phyloP scores from a whole-genome alignment of 1,284 basidiomycete species.

The Pyrrhoderma lamaoense region DNA sequence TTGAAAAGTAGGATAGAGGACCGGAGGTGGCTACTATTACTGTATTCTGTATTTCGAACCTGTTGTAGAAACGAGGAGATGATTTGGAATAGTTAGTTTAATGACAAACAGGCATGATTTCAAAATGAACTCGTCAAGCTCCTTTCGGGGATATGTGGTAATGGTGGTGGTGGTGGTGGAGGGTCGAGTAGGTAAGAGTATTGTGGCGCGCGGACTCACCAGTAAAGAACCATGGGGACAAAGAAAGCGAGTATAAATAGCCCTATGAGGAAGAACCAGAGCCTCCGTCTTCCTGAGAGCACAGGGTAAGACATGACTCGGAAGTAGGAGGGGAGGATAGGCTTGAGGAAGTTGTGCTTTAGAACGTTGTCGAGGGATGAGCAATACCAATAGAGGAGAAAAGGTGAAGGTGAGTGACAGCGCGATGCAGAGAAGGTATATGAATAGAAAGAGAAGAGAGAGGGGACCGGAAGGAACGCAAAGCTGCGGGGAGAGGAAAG shows the following conservation, averaged over 20 bases:
- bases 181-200: too few relatives aligned
- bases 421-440: constrained; percentile 42
- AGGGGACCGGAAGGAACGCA: neutral
- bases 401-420: constrained; percentile 37
- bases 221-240: constrained; percentile 11
- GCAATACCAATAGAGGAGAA: constrained; percentile 53
- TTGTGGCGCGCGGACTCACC: too few relatives aligned
- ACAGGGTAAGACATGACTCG: constrained; percentile 7
- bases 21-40: constrained; percentile 49
- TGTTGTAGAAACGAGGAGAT: constrained; percentile 7
- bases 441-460: constrained; percentile 18
- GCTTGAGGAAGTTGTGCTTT: too few relatives aligned
- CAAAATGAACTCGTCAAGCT: too few relatives aligned
- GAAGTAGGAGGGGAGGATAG: constrained; percentile 34
- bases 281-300: constrained; percentile 14
- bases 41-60: constrained; percentile 40
- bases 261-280: constrained; percentile 13
- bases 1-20: constrained; percentile 38
- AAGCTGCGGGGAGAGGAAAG: too few relatives aligned
- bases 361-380: too few relatives aligned
- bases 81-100: neutral
- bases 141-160: too few relatives aligned
- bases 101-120: too few relatives aligned
- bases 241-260: constrained; percentile 11
- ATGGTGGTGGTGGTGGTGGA: too few relatives aligned